Evolutionary conservation across 1,284 basidiomycete species (phyloP), one percentile per base, ranked within the genome.

Genomic region (Cryptococcus sp.): DNA sequence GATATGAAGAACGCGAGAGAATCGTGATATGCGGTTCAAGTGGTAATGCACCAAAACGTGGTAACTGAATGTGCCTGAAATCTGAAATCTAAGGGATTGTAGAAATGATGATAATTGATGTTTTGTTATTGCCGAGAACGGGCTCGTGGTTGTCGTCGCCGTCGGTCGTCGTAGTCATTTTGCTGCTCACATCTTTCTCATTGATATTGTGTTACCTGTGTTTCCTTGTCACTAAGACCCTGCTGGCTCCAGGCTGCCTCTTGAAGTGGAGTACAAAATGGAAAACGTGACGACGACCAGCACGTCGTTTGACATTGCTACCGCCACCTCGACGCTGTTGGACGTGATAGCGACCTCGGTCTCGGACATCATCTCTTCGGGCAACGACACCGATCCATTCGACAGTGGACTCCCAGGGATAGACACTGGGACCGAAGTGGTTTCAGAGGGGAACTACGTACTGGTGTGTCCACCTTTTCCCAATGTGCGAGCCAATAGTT

Each of bases 391-490:
- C 22, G 38, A 46, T 7, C 26, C 48, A 20, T 57, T 44, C 16
- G 54, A 56, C 34, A 46, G 54, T 10, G 54, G 48, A 15, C 22
- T 62, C 41, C 40, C 46, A 23, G 29, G 46, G 10, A 56, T 58
- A 5, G 59, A 59, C 47, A 51, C 43, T 19, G 57, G 49, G 22
- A 51, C 55, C 0, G 56, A 54, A 41, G 55, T 29, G 17, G 49
- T 50, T 16, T 57, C 59, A n/a, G 63, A 64, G 20, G 69, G 69
- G n/a, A 67, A 51, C 49, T 71, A 71, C 46, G 58, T 67, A 5
- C 29, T 62, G 39, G 60, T 62, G 22, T 22, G 57, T 58, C 16
- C 17, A 19, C 19, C 26, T 23, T 20, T 4, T 19, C 34, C 11
- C 25, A 3, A 6, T 44, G 41, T 44, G 8, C 6, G n/a, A 15